phyloP scores from a whole-genome alignment of 805 yeast species.

The baker's yeast (Saccharomyces cerevisiae) region DNA sequence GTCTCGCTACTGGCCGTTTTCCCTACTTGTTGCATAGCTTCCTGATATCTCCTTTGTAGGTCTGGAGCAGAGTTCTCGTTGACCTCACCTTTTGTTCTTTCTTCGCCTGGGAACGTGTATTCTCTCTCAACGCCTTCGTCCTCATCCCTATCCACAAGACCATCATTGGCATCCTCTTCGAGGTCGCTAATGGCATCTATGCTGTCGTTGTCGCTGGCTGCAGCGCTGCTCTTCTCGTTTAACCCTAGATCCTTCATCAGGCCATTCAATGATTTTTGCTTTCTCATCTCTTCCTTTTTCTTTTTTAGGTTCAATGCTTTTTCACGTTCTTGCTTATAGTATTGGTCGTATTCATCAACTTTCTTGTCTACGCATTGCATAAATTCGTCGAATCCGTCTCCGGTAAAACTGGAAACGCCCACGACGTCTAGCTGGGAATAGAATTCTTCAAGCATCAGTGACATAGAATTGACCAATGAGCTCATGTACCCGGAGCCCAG shows the following conservation, averaged over 20 bases:
- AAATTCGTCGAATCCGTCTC: conserved; percentile 89
- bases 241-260: conserved; percentile 80
- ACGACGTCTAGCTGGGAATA: conserved; percentile 88
- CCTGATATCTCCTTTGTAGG: conserved; percentile 62
- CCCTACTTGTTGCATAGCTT: conserved; percentile 57
- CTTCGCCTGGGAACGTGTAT: conserved; percentile 63
- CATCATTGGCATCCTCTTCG: conserved; percentile 38
- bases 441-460: conserved; percentile 91
- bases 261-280: conserved; percentile 59
- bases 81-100: conserved; percentile 50
- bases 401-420: conserved; percentile 88
- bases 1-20: conserved; percentile 56
- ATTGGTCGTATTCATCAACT: conserved; percentile 78
- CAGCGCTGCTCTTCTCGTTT: conserved; percentile 31
- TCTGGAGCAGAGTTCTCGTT: conserved; percentile 36
- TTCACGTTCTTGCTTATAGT: conserved; percentile 80
- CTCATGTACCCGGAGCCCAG: conserved; percentile 81
- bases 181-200: conserved; percentile 44
- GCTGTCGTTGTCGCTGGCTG: conserved; percentile 37
- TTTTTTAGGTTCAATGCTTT: conserved; percentile 67
- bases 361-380: conserved; percentile 76
- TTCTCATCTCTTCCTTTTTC: conserved; percentile 61
- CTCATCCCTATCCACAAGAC: conserved; percentile 37
- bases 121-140: conserved; percentile 55
- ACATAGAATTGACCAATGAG: conserved; percentile 88